phyloP scores from a whole-genome alignment of 2,329 filamentous ascomycete species.

The Cercospora citrullina region DNA sequence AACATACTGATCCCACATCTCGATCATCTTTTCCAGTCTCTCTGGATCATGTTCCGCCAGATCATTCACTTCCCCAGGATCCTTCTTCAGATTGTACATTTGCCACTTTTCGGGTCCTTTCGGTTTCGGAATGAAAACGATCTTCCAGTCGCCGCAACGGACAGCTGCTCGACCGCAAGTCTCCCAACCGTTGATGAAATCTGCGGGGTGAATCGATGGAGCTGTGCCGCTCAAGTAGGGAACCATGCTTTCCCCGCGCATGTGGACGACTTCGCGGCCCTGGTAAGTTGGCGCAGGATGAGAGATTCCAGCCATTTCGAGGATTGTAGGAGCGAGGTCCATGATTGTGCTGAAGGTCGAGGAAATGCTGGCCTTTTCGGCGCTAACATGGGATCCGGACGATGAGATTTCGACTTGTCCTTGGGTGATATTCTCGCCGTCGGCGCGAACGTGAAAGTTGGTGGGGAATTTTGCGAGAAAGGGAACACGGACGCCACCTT shows the following conservation, averaged over 20 bases:
- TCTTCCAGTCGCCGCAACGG: constrained; percentile 59
- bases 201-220: constrained; percentile 50
- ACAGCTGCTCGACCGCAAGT: constrained; percentile 56
- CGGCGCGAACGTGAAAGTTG: constrained; percentile 19
- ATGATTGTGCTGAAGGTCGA: constrained; percentile 53
- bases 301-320: constrained; percentile 50
- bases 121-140: constrained; percentile 58
- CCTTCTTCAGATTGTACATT: constrained; percentile 55
- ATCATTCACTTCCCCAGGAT: constrained; percentile 53
- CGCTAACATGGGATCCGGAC: constrained; percentile 27
- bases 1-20: constrained; percentile 59
- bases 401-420: constrained; percentile 48
- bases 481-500: constrained; percentile 56
- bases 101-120: constrained; percentile 60
- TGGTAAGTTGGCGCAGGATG: constrained; percentile 57
- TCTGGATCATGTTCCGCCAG: constrained; percentile 43
- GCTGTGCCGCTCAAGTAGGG: constrained; percentile 42
- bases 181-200: constrained; percentile 60
- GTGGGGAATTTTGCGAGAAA: constrained; percentile 49
- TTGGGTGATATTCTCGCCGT: constrained; percentile 40
- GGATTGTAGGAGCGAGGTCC: constrained; percentile 46
- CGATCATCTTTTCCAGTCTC: constrained; percentile 51
- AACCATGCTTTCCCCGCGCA: constrained; percentile 54
- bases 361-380: constrained; percentile 44
- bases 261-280: constrained; percentile 52